Evolutionary conservation across 164 flowering plant species (phyloP).

Genomic region (Saururus chinensis): DNA sequence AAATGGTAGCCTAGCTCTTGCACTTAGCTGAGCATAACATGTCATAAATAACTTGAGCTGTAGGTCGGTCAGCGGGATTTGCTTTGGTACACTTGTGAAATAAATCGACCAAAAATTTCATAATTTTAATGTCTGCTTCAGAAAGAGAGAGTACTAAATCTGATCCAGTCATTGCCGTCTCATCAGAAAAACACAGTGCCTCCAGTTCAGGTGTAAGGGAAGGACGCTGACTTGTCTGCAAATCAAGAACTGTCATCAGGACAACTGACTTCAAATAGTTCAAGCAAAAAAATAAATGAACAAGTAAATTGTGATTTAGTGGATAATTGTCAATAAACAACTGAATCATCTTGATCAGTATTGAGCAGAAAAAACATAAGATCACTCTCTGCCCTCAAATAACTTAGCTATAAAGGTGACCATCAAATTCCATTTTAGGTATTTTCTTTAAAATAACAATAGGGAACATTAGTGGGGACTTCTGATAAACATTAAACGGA

Average conservation of each 20-base stretch:
- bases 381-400: too few species aligned
- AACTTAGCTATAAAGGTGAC: too few species aligned
- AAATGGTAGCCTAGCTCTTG: neutral
- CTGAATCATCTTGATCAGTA: too few species aligned
- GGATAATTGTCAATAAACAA: too few species aligned
- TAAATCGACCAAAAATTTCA: slow-evolving; percentile 46
- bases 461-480: too few species aligned
- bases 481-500: neutral
- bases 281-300: too few species aligned
- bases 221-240: slow-evolving; percentile 66
- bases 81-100: slow-evolving; percentile 51
- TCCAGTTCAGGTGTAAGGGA: slow-evolving; percentile 51
- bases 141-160: slow-evolving; percentile 7
- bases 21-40: neutral
- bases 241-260: neutral
- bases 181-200: slow-evolving; percentile 18
- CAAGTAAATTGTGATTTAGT: too few species aligned
- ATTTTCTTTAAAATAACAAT: too few species aligned
- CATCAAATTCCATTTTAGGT: too few species aligned
- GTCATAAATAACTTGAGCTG: slow-evolving; percentile 21
- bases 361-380: too few species aligned
- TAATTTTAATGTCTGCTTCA: slow-evolving; percentile 25
- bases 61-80: slow-evolving; percentile 62
- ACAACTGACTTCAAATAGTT: too few species aligned
- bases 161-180: slow-evolving; percentile 17